phyloP scores from a whole-genome alignment of 805 yeast genomes.

The Myxozyma neotropica region DNA sequence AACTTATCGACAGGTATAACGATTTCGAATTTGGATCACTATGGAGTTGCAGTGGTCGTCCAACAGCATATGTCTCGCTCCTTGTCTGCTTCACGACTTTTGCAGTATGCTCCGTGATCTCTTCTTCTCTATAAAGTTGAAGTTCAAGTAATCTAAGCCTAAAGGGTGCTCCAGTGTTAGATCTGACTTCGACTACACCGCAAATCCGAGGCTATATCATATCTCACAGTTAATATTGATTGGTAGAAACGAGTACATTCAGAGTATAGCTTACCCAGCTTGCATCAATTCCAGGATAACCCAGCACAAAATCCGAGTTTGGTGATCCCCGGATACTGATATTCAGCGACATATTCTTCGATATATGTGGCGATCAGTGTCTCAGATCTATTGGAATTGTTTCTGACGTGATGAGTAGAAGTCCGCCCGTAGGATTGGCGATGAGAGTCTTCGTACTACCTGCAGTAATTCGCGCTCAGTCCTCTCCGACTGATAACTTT shows the following conservation, averaged over 20 bases:
- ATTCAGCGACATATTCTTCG: slow-evolving; percentile 13
- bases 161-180: slow-evolving; percentile 38
- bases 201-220: slow-evolving; percentile 43
- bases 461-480: too few species aligned
- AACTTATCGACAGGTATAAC: slow-evolving; percentile 40
- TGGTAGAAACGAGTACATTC: background rate
- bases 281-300: slow-evolving; percentile 50
- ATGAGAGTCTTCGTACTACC: too few species aligned
- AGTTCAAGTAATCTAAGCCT: slow-evolving; percentile 40
- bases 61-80: slow-evolving; percentile 45
- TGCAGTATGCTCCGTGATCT: slow-evolving; percentile 32
- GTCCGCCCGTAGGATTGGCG: too few species aligned
- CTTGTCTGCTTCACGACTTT: slow-evolving; percentile 34
- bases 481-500: too few species aligned
- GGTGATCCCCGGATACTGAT: slow-evolving; percentile 44
- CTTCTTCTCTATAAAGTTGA: slow-evolving; percentile 47
- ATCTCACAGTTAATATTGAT: background rate
- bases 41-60: slow-evolving; percentile 39
- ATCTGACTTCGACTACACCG: slow-evolving; percentile 46
- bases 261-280: slow-evolving; percentile 39
- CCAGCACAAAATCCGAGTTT: slow-evolving; percentile 47
- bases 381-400: too few species aligned
- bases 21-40: slow-evolving; percentile 31
- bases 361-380: too few species aligned
- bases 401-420: too few species aligned